Percentiles rank a stretch among this genome's conserved stretches.
Evolutionary conservation across 192 early-diverging fungal genomes (phyloP).

Genomic region (Coemansia sp.): DNA sequence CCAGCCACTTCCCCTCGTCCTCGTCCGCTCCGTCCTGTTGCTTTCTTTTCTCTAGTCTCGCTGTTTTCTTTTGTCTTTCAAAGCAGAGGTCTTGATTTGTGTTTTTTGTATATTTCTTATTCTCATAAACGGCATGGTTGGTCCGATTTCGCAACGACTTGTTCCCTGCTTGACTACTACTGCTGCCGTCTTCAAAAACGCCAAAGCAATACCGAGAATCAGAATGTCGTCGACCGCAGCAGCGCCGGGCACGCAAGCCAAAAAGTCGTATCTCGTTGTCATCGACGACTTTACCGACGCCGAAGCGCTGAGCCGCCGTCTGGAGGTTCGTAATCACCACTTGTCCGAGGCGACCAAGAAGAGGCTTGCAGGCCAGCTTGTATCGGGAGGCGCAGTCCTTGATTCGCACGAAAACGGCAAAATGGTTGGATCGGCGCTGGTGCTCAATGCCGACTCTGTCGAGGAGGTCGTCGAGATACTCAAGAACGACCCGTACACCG

Average conservation of each 20-base stretch:
- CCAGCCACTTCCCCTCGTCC: too few species aligned
- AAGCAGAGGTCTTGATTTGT: background rate
- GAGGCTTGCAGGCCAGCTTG: conserved; percentile 30
- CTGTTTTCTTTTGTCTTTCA: too few species aligned
- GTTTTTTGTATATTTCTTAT: background rate
- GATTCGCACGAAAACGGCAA: conserved; percentile 51
- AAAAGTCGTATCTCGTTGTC: conserved; percentile 52
- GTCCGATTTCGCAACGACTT: background rate
- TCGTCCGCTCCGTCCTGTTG: too few species aligned
- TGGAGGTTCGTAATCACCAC: conserved; percentile 46
- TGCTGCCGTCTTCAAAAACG: background rate
- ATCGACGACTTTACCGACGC: conserved; percentile 55
- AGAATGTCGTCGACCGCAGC: conserved; percentile 6
- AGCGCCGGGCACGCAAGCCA: background rate
- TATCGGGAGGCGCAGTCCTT: conserved; percentile 56
- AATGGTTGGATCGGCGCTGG: conserved; percentile 58
- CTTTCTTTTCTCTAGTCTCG: too few species aligned
- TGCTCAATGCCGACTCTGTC: conserved; percentile 49
- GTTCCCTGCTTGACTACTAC: background rate
- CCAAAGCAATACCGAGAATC: too few species aligned
- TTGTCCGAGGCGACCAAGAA: conserved; percentile 34
- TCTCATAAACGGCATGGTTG: background rate
- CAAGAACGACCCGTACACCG: conserved; percentile 54
- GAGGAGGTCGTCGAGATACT: conserved; percentile 52
- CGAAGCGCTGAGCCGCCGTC: conserved; percentile 48